Base-by-base conservation (phyloP, 306 rosid species). In the Amphicarpaea edgeworthii region DNA sequence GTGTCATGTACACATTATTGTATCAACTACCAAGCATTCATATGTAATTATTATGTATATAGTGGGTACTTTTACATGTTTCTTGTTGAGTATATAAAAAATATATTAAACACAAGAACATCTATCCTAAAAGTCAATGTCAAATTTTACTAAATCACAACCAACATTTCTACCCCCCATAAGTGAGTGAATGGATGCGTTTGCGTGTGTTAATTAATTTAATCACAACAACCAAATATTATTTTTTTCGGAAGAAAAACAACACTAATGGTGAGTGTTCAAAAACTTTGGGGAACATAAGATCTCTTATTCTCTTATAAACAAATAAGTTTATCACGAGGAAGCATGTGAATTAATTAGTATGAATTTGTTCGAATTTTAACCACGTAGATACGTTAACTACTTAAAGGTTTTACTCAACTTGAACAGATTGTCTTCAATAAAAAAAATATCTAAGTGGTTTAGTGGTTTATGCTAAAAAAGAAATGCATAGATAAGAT, bases 11-110 rank as follows among this genome's bases (percentile, higher is more conserved):
- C 49, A 37, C 50, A 5, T 2, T 37, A 5, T 2, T 37, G 38
- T 23, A 42, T 32, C 30, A 69, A 77, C 76, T 15, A 77, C 69
- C 42, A 62, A 34, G 5, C 4, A 46, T 15, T 46, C 4, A 19
- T 20, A 51, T 20, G 59, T 20, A 51, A 21, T 19, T 51, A 54
- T 21, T 51, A 54, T 21, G 61, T 21, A 54, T 21, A 10, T 53
- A 19, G n/a, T 2, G 20, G 26, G 6, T 55, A 23, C 34, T 58
- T 7, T 7, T 12, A 58, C 40, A 10, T 41, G 17, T 60, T 60
- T 45, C 23, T 73, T 16, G 70, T 59, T 45, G 17, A 26, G 46
- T 28, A 45, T 59, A 28, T 19, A 7, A 17, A 26, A 60, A 17
- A 28, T 17, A 60, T 45, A 26, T 58, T 58, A 6, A 55, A 55